These are phyloP conservation scores for Boeremia lycopersici DNA, from an alignment of 2,329 filamentous ascomycete species.

Conservation along the genomic window DNA sequence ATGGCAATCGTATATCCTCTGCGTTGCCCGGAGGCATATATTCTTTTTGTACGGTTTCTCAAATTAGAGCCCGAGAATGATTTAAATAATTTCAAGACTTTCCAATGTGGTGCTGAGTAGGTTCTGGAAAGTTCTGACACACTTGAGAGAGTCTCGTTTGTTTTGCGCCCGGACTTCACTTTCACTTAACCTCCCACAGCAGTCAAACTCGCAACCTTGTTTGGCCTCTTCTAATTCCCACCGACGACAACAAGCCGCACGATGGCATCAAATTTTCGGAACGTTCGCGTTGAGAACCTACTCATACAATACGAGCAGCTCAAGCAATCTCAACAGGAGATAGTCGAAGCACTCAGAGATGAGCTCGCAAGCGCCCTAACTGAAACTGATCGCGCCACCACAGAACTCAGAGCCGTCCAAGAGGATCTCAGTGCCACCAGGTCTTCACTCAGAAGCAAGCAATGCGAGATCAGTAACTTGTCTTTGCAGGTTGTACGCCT, in stretches of 20 bases:
- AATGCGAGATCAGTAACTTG: no score
- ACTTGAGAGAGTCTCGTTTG: no score
- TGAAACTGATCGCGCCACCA: background rate
- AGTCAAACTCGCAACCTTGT: background rate
- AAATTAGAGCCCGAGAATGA: no score
- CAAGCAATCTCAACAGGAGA: background rate
- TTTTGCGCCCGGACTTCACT: background rate
- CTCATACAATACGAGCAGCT: background rate
- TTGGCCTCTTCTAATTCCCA: background rate
- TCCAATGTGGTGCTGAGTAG: no score
- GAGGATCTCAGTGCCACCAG: background rate
- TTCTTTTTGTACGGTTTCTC: no score
- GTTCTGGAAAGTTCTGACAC: no score
- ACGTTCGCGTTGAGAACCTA: background rate
- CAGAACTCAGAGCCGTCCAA: background rate
- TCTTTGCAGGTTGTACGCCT: no score
- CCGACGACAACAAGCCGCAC: background rate
- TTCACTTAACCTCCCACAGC: background rate
- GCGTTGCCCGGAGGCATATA: no score
- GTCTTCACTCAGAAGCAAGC: no score
- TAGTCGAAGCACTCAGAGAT: background rate
- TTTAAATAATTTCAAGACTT: no score
- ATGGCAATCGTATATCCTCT: no score
- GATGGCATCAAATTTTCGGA: background rate
- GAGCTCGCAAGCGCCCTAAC: background rate